Conservation (phyloP, 2,329 filamentous ascomycete species). For the Tolypocladium cylindrosporum region DNA sequence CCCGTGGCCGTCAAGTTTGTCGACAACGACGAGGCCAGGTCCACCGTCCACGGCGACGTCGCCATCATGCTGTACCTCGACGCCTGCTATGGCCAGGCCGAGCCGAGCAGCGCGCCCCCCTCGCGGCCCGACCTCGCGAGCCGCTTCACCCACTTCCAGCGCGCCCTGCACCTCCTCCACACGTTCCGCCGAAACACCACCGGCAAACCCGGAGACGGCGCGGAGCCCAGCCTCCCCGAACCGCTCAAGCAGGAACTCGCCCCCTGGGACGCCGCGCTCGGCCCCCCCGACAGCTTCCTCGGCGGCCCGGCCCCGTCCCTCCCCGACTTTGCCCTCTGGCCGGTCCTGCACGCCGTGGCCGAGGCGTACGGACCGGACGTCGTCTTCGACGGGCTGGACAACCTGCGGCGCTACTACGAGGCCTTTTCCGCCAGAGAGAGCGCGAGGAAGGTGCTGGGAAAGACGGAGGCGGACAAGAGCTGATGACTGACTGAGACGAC, state of each 20-base stretch:
- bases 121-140: slow-evolving; percentile 21
- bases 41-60: slow-evolving; percentile 37
- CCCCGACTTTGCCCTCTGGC: slow-evolving; percentile 49
- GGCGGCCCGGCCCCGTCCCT: slow-evolving; percentile 31
- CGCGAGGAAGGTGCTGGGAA: slow-evolving; percentile 12
- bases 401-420: slow-evolving; percentile 28
- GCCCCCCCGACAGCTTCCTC: slow-evolving; percentile 27
- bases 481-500: neutral
- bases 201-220: neutral
- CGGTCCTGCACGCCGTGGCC: slow-evolving; percentile 38
- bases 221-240: slow-evolving; percentile 2
- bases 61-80: slow-evolving; percentile 54
- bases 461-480: neutral
- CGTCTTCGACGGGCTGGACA: slow-evolving; percentile 17
- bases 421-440: slow-evolving; percentile 12
- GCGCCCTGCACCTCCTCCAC: slow-evolving; percentile 23
- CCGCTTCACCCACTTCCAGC: slow-evolving; percentile 31
- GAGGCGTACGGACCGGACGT: slow-evolving; percentile 18
- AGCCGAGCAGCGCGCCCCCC: slow-evolving; percentile 12
- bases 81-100: slow-evolving; percentile 32
- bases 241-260: slow-evolving; percentile 22
- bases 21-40: slow-evolving; percentile 41
- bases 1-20: slow-evolving; percentile 35
- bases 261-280: slow-evolving; percentile 29
- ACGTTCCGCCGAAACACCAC: slow-evolving; percentile 1